Base-by-base conservation (phyloP, 345 rosid species). In the Gossypium herbaceum region DNA sequence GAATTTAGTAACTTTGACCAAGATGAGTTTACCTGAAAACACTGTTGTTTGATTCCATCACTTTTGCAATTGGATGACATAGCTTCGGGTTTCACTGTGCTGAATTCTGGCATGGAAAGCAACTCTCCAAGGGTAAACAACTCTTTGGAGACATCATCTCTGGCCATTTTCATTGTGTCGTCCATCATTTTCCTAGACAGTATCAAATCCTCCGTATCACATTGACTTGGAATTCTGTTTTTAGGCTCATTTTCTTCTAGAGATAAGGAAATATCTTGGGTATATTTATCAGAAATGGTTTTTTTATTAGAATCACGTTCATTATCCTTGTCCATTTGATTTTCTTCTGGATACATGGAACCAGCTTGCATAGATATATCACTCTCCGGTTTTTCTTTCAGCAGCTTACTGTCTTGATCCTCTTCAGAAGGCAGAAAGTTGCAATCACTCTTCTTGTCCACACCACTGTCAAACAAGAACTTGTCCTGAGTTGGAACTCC, bases 401-500 rank as follows among this genome's bases (percentile, higher is more conserved):
- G 29, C 48, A 8, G 19, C 7, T 48, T 77, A 67, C 12, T 15
- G 39, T 62, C 73, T 77, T 20, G 64, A 43, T 82, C 80, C 47
- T 81, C 80, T 20, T 80, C 85, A 39, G 82, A 59, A 68, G 72
- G 52, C 67, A 72, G 50, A 68, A 60, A 47, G 57, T 73, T 17
- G 63, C 59, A 55, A 44, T 70, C 44, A 39, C 54, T 78, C 34
- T 79, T 81, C 77, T 80, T 84, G 1, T 80, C 81, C 44, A 76
- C 61, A 59, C 27, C 75, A 69, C 72, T 72, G 60, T 82, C 86
- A 57, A 87, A 89, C 77, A 85, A 81, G 71, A 88, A 84, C 82
- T 82, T 88, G 75, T 83, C 89, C 34, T 83, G 83, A 12, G 83
- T 80, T n/a, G 87, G 91, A 22, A 91, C 79, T 63, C 86, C 94